These are phyloP conservation scores for Pseudogymnoascus sp. DNA, from an alignment of 2,329 filamentous ascomycete genomes.

Conservation along the genomic window DNA sequence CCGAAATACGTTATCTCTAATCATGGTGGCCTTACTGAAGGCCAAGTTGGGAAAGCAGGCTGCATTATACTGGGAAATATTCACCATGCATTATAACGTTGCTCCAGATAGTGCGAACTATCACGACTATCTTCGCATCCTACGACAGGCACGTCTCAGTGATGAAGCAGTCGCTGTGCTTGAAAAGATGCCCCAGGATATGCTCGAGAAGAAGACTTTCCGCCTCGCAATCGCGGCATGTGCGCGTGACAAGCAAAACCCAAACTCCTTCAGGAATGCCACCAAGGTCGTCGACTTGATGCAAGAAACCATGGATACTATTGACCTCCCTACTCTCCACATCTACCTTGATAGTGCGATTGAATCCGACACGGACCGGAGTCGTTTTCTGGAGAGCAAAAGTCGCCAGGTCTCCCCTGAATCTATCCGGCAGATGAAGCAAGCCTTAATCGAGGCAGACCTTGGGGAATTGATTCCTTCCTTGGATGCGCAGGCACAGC, in stretches of 20 bases:
- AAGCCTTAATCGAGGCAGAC: not conserved
- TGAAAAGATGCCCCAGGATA: conserved; percentile 38
- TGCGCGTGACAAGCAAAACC: conserved; percentile 67
- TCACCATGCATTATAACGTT: conserved; percentile 55
- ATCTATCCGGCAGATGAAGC: not conserved
- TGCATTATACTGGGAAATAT: conserved; percentile 67
- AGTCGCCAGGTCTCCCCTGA: not conserved
- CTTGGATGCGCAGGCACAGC: conserved; percentile 14
- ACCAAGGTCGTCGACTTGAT: conserved; percentile 58
- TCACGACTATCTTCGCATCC: conserved; percentile 56
- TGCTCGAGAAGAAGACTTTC: conserved; percentile 48
- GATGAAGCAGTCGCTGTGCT: conserved; percentile 52
- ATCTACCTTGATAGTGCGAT: conserved; percentile 50
- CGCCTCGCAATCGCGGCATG: conserved; percentile 67
- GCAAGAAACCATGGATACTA: conserved; percentile 34
- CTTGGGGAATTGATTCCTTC: not conserved
- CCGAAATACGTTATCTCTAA: conserved; percentile 55
- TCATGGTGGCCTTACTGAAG: conserved; percentile 55
- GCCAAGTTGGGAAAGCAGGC: conserved; percentile 53
- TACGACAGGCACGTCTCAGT: conserved; percentile 59
- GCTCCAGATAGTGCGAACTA: conserved; percentile 65
- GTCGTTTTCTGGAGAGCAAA: conserved; percentile 27
- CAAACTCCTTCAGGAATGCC: conserved; percentile 57
- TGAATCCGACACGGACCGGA: conserved; percentile 31
- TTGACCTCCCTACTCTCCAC: conserved; percentile 43